Evolutionary conservation across 257 asterid genomes (phyloP), one percentile per base, ranked within the genome.

Genomic region (Scutellaria galericulata): DNA sequence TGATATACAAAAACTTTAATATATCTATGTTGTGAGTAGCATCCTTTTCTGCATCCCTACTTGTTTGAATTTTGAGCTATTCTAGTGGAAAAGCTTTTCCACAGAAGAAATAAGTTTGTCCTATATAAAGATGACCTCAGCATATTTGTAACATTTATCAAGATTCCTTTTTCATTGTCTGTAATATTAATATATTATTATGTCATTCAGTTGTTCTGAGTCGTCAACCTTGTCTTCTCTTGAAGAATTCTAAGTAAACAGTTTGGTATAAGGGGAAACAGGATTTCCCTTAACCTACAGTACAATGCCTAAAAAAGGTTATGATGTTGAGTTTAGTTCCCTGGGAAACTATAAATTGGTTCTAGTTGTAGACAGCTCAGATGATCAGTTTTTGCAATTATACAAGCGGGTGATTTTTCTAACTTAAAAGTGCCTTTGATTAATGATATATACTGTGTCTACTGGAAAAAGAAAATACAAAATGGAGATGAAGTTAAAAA

Each of bases 321-420:
- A 14, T 13, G 41, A 11, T 3, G 69, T 44, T 39, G 64, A 60
- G 58, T 53, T 60, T 46, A 42, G 47, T 42, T n/a, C 80, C 76
- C 40, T 7, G 51, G 50, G 64, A 61, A 70, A 42, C 45, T 8
- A 50, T 35, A 64, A 31, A 57, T 11, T 13, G 12, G 46, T 41
- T n/a, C 48, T 7, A 68, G 14, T 55, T 41, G 57, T 55, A 13
- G 57, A n/a, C 58, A 54, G 31, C 14, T 54, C 20, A 50, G 35
- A 56, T 72, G 41, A 67, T 79, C 24, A 59, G 8, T n/a, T 41
- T 8, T 18, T 64, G 10, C 51, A 47, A 11, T 63, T 46, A 9
- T 54, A 60, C 8, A 9, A 10, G 31, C 14, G 37, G 22, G 53
- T 53, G 37, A 31, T 18, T 42, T 41, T 5, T 58, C 64, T 59